Conservation (phyloP, 140 eudicot species). For the Ambrosia hybrid region DNA sequence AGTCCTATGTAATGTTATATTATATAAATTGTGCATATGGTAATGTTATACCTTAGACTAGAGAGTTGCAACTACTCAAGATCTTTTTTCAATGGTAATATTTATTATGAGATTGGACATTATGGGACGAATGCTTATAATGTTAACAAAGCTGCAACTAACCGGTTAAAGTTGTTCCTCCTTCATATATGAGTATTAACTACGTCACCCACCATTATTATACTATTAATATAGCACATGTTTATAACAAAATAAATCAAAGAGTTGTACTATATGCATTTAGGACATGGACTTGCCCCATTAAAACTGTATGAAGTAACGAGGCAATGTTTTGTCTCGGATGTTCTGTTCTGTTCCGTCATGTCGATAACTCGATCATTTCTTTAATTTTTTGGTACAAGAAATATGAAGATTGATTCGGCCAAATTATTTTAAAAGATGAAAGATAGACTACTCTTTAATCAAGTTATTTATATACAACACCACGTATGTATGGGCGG, state of each 20-base stretch:
- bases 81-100: neutral
- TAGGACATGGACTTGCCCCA: constrained; percentile 10
- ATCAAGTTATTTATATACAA: too few relatives aligned
- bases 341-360: constrained; percentile 21
- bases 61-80: neutral
- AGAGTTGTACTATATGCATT: constrained; percentile 18
- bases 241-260: constrained; percentile 10
- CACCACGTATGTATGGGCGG: too few relatives aligned
- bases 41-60: too few relatives aligned
- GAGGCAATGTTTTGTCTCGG: constrained; percentile 4
- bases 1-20: too few relatives aligned
- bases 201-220: constrained; percentile 25
- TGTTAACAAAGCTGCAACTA: constrained; percentile 24
- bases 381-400: constrained; percentile 2
- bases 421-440: too few relatives aligned
- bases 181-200: constrained; percentile 29
- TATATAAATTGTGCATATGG: too few relatives aligned
- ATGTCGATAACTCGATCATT: constrained; percentile 1
- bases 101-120: constrained; percentile 27
- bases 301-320: neutral
- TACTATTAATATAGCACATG: neutral
- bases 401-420: neutral
- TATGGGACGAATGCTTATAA: constrained; percentile 23
- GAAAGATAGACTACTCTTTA: too few relatives aligned
- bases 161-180: constrained; percentile 27